Evolutionary conservation across 345 rosid genomes (phyloP).

Genomic region (Erodium maritimum): DNA sequence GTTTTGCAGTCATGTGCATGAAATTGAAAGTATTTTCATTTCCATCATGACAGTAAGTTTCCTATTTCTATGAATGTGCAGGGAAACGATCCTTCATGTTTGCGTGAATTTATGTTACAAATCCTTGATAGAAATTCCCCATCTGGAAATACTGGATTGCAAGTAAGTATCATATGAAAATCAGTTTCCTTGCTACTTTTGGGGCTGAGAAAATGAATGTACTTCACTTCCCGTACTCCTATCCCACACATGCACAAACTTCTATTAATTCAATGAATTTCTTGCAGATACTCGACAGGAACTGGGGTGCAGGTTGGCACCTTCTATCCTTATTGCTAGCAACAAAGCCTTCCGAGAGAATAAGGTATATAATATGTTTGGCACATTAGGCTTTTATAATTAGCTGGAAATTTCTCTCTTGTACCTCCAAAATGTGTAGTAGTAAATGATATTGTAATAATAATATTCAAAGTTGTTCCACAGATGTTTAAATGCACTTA

Average conservation of each 20-base stretch:
- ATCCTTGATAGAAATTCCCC: conserved; percentile 47
- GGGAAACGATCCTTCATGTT: conserved; percentile 89
- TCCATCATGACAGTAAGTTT: neutral
- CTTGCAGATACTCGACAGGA: conserved; percentile 83
- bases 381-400: too few relatives aligned
- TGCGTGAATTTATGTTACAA: conserved; percentile 74
- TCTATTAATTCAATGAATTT: conserved; percentile 7
- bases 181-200: neutral
- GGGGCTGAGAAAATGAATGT: too few relatives aligned
- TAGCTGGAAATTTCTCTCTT: neutral
- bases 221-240: neutral
- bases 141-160: conserved; percentile 68
- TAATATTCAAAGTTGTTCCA: conserved; percentile 8
- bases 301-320: conserved; percentile 97
- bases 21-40: neutral
- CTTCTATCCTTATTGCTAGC: conserved; percentile 78
- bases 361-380: conserved; percentile 33
- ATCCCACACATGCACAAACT: neutral
- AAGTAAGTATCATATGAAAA: conserved; percentile 27
- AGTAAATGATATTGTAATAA: too few relatives aligned
- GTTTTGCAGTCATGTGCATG: neutral
- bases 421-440: neutral
- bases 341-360: conserved; percentile 58
- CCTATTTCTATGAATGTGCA: conserved; percentile 15
- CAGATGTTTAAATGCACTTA: conserved; percentile 82